phyloP scores from a whole-genome alignment of 805 yeast species.

The Kazachstania kunashirensis region DNA sequence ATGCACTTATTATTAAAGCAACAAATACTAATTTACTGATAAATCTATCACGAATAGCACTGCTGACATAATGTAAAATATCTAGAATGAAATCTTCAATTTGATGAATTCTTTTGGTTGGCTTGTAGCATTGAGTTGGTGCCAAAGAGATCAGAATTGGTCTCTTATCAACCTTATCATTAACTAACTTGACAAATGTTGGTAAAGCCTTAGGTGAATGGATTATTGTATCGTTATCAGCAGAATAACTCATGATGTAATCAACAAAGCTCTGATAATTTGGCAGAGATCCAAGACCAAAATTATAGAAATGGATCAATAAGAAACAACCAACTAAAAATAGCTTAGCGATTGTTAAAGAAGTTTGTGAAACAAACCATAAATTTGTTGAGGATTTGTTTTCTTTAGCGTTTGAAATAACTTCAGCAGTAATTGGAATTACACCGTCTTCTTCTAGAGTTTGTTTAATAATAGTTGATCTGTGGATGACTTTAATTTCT shows the following conservation, averaged over 20 bases:
- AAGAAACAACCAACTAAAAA: slow-evolving; percentile 49
- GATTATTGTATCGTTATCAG: neutral
- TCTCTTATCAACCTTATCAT: slow-evolving; percentile 24
- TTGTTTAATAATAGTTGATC: slow-evolving; percentile 64
- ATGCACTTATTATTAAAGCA: slow-evolving; percentile 64
- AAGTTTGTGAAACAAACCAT: slow-evolving; percentile 30
- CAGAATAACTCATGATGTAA: slow-evolving; percentile 29
- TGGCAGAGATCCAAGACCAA: slow-evolving; percentile 54
- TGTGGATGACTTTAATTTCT: slow-evolving; percentile 78
- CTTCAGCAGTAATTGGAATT: slow-evolving; percentile 59
- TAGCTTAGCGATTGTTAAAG: slow-evolving; percentile 49
- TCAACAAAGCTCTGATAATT: slow-evolving; percentile 1
- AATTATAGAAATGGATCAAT: slow-evolving; percentile 55
- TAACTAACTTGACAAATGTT: slow-evolving; percentile 28
- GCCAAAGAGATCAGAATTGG: slow-evolving; percentile 51
- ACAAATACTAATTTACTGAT: slow-evolving; percentile 69
- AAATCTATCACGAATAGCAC: slow-evolving; percentile 69
- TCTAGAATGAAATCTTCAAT: slow-evolving; percentile 41
- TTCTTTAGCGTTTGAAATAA: slow-evolving; percentile 38
- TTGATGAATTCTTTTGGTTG: slow-evolving; percentile 45
- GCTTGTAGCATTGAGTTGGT: slow-evolving; percentile 49
- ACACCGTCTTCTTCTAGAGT: slow-evolving; percentile 92
- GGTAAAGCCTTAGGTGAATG: slow-evolving; percentile 19
- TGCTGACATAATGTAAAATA: slow-evolving; percentile 45
- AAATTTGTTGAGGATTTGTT: slow-evolving; percentile 12